Percentiles rank a stretch among this genome's conserved stretches.
Conservation (phyloP, 371 early-diverging fungal genomes). For the Mucor indicus region DNA sequence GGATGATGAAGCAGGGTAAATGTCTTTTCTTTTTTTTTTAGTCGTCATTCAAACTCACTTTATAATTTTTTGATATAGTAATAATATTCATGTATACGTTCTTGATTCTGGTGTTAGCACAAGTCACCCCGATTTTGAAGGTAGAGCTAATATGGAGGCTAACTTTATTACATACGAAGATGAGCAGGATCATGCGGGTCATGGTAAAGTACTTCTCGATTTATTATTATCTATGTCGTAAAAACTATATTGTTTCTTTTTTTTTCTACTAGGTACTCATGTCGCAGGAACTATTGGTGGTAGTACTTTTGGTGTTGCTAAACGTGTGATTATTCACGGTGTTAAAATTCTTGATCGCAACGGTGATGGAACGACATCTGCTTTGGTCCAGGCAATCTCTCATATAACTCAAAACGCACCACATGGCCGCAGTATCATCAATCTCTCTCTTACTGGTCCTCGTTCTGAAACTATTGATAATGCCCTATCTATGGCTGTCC, state of each 20-base stretch:
- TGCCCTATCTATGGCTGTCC: conserved; percentile 47
- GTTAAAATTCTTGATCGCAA: conserved; percentile 62
- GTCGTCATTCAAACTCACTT: too few species aligned
- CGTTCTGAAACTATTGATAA: conserved; percentile 29
- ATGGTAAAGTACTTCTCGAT: conserved; percentile 43
- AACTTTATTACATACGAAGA: conserved; percentile 53
- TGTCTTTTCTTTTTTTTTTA: too few species aligned
- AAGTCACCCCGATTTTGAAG: conserved; percentile 77
- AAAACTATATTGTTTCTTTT: too few species aligned
- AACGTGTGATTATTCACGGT: conserved; percentile 55
- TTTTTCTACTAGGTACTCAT: conserved; percentile 70
- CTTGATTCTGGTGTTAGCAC: conserved; percentile 76
- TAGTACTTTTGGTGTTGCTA: conserved; percentile 60
- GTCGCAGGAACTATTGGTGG: conserved; percentile 66
- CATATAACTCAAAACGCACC: conserved; percentile 25
- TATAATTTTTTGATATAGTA: too few species aligned
- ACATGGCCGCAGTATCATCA: conserved; percentile 37
- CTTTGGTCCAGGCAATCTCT: conserved; percentile 29
- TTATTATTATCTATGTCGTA: too few species aligned
- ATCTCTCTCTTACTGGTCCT: conserved; percentile 61
- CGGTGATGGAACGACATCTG: conserved; percentile 45
- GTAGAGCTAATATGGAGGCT: conserved; percentile 72
- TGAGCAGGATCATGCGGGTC: conserved; percentile 49
- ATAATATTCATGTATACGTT: conserved; percentile 66
- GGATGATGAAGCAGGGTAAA: conserved; percentile 51